phyloP scores from a whole-genome alignment of 805 yeast genomes.

The Metahyphopichia silvanorum region DNA sequence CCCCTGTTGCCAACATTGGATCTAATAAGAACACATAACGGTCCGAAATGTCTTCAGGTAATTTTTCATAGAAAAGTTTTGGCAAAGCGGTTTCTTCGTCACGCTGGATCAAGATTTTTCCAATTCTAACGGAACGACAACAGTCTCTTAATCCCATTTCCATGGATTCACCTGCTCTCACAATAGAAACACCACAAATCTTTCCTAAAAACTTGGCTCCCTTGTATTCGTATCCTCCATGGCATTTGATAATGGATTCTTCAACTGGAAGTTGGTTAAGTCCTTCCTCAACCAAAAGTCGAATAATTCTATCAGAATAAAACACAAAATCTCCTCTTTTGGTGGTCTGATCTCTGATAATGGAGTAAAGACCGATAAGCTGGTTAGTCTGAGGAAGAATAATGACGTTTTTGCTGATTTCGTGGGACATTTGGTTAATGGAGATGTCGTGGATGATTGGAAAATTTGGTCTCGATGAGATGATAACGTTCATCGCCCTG shows the following conservation, averaged over 20 bases:
- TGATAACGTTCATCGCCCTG: slow-evolving; percentile 1
- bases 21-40: slow-evolving; percentile 89
- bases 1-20: slow-evolving; percentile 99
- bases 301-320: slow-evolving; percentile 91
- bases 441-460: background rate
- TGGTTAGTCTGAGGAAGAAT: slow-evolving; percentile 88
- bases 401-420: slow-evolving; percentile 51
- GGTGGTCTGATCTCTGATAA: slow-evolving; percentile 80
- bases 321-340: slow-evolving; percentile 90
- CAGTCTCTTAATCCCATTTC: slow-evolving; percentile 98
- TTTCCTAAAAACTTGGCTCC: slow-evolving; percentile 87
- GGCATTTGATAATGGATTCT: slow-evolving; percentile 63
- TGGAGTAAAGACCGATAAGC: slow-evolving; percentile 80
- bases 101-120: slow-evolving; percentile 94
- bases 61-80: slow-evolving; percentile 85
- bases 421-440: slow-evolving; percentile 14
- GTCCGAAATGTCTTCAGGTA: slow-evolving; percentile 87
- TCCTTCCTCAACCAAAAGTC: slow-evolving; percentile 93
- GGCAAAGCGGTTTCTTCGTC: slow-evolving; percentile 97
- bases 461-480: slow-evolving; percentile 1
- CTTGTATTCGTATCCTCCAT: slow-evolving; percentile 64
- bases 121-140: slow-evolving; percentile 93
- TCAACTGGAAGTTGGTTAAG: slow-evolving; percentile 91
- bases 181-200: slow-evolving; percentile 97
- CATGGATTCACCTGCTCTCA: slow-evolving; percentile 99